Evolutionary conservation across 164 flowering plant species (phyloP).

Genomic region (Echeveria elegans): DNA sequence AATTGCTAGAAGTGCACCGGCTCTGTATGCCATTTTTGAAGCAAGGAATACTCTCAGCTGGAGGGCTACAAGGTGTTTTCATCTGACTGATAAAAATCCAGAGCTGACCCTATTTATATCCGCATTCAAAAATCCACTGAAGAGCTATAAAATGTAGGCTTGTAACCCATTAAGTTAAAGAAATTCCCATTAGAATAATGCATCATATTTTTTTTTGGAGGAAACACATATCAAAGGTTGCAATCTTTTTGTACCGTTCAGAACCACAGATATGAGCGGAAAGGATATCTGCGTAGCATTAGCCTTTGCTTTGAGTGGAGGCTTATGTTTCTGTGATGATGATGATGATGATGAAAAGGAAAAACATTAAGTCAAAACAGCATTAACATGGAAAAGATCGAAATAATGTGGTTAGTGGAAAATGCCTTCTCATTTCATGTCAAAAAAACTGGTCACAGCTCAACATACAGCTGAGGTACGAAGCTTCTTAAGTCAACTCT

Average conservation of each 20-base stretch:
- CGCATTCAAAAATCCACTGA: not conserved
- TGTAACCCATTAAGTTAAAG: not conserved
- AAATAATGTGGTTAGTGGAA: not conserved
- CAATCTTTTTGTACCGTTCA: not conserved
- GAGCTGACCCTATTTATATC: not conserved
- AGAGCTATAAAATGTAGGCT: not conserved
- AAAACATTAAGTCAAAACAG: conserved; percentile 9
- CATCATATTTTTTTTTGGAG: conserved; percentile 7
- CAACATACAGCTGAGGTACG: too few species aligned
- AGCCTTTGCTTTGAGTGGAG: not conserved
- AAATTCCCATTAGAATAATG: not conserved
- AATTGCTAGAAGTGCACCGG: conserved; percentile 21
- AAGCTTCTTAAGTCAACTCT: not conserved
- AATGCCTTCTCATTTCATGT: not conserved
- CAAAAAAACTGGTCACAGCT: not conserved
- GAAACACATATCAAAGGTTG: not conserved
- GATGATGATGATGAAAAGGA: conserved; percentile 7
- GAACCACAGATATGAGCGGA: not conserved
- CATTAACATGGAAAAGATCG: not conserved
- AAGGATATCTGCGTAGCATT: not conserved
- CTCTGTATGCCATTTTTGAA: conserved; percentile 19
- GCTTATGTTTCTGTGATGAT: not conserved
- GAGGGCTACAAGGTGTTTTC: not conserved
- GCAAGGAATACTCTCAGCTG: not conserved
- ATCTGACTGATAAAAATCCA: not conserved